Evolutionary conservation across 1,284 basidiomycete genomes (phyloP), one percentile per base, ranked within the genome.

Genomic region (Irpex rosettiformis): DNA sequence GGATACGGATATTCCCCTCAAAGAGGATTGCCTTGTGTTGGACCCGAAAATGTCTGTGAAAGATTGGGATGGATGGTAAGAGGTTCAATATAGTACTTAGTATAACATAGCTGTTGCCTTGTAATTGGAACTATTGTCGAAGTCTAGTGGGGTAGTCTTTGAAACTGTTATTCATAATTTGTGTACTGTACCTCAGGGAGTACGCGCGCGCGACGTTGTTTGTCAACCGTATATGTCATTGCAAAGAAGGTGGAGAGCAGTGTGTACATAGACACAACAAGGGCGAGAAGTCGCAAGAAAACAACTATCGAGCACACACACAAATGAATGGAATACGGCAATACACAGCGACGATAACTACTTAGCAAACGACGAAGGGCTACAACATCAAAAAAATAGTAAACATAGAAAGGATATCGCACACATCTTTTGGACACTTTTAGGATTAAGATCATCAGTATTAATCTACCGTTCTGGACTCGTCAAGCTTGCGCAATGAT

Each of bases 321-420:
- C 30, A 24, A 28, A 55, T 29, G 54, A 33, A 52, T 54, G 54
- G 52, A 57, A 25, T 61, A 57, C 56, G 45, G 58, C 54, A 61
- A 25, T 53, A 61, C 56, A 61, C 47, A 61, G 60, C 57, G 53
- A 61, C 59, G 56, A 61, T 48, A 58, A 61, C 56, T 53, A 58
- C 22, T 8, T 27, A 51, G 27, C 33, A 16, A 16, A 37, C 16
- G n/a, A n/a, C 33, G 43, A 61, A 21, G 52, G 58, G 45, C 45
- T 58, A 57, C 54, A 52, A 57, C 53, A 56, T 55, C 59, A 60
- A n/a, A n/a, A n/a, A 60, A 48, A 58, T 49, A 29, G 47, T 58
- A 58, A 58, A 40, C 55, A 52, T 40, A 54, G 24, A 54, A 43
- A 58, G 51, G 21, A 58, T 16, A 58, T 33, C 55, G 56, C 11